Evolutionary conservation across 1,139 yeast species (phyloP), one percentile per base, ranked within the genome.

Genomic region (Meyerozyma sp.): DNA sequence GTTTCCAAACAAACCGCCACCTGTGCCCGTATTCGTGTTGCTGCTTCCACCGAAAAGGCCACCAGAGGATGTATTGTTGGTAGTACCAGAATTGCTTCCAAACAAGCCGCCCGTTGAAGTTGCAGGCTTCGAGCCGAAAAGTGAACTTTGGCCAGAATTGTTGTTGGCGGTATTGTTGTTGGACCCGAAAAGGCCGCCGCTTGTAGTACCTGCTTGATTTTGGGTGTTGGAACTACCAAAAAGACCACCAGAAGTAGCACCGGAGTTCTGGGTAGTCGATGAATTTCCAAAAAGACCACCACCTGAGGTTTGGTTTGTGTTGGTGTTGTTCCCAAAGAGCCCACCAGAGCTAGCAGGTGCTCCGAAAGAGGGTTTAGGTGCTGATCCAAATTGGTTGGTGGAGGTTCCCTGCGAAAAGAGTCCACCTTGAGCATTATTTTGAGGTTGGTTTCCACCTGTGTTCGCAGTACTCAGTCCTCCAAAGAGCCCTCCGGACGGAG

Each of bases 11-110:
- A 30, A 30, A 13, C 34, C 34, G 5, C 34, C 34, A 3, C 16
- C 16, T 4, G 29, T 27, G 25, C 44, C 32, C 13, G 32, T 26
- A 23, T 29, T 21, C 26, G 40, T 30, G 13, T 42, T 36, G 13
- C 40, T 38, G 36, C 43, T 42, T n/a, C 54, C 23, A 21, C 23
- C 54, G 40, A 52, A 49, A 9, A 51, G 46, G 2, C 52, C 54
- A 5, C 52, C 47, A 4, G 48, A 21, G 8, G 44, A 37, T 6
- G 46, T 13, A 8, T 14, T 30, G 16, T 30, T 30, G 9, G 16
- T 30, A 7, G 34, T 13, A 4, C 10, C 14, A 13, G 34, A n/a
- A n/a, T 27, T 27, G 34, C n/a, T 32, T 32, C 39, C 48, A 43
- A 44, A 42, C 36, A 42, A 41, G 9, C 48, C 34, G 16, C 34